phyloP scores from a whole-genome alignment of 2,329 filamentous ascomycete species.

The Ophiocordyceps sinensis region DNA sequence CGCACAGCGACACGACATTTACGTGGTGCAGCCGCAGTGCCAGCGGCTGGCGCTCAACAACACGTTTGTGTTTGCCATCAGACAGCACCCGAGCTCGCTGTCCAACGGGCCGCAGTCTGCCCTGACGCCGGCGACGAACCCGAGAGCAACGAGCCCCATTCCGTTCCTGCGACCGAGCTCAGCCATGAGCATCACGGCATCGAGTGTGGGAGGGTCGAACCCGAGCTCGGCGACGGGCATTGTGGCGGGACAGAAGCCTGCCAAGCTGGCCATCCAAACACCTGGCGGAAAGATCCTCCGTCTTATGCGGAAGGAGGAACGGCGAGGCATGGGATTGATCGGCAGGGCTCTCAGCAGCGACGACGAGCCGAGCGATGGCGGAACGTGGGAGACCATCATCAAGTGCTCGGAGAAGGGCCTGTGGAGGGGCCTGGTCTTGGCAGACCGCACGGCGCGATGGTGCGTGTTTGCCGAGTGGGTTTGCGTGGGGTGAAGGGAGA shows the following conservation, averaged over 20 bases:
- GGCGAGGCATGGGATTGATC: slow-evolving; percentile 35
- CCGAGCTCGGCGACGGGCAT: slow-evolving; percentile 38
- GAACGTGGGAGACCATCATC: slow-evolving; percentile 79
- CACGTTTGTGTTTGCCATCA: slow-evolving; percentile 92
- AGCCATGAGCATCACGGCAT: slow-evolving; percentile 49
- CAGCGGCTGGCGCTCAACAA: slow-evolving; percentile 80
- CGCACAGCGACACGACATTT: slow-evolving; percentile 92
- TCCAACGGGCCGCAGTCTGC: slow-evolving; percentile 16
- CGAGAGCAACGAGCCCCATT: slow-evolving; percentile 37
- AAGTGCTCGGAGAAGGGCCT: slow-evolving; percentile 72
- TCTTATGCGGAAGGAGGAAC: slow-evolving; percentile 67
- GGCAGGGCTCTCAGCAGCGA: slow-evolving; percentile 24
- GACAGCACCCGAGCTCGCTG: slow-evolving; percentile 66
- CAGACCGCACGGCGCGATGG: slow-evolving; percentile 73
- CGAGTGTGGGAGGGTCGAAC: slow-evolving; percentile 41
- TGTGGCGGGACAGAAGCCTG: slow-evolving; percentile 61
- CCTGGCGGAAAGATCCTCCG: slow-evolving; percentile 89
- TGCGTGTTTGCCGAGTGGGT: slow-evolving; percentile 88
- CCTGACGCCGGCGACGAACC: slow-evolving; percentile 31
- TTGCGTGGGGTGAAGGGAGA: slow-evolving; percentile 27
- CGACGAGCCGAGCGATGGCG: slow-evolving; percentile 53
- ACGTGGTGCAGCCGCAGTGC: slow-evolving; percentile 93
- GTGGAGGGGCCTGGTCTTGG: slow-evolving; percentile 70
- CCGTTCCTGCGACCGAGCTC: slow-evolving; percentile 48
- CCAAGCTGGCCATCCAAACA: slow-evolving; percentile 88